Base-by-base conservation (phyloP, 202 grass and related monocot species). In the Panicum virgatum region DNA sequence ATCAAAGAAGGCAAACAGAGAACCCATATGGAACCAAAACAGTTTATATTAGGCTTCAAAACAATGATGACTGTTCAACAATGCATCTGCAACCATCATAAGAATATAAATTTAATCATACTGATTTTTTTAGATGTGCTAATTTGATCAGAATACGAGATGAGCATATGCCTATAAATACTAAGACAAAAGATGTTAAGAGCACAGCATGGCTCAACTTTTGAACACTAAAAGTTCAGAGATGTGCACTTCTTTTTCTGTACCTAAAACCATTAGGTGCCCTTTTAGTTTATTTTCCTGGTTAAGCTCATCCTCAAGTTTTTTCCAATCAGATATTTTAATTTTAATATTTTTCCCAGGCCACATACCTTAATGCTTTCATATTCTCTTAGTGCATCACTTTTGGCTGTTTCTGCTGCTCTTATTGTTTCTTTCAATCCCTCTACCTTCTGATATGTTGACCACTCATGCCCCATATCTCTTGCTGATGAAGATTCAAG, bases 391-490 rank as follows among this genome's bases (percentile, higher is more conserved):
- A 98, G 44, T 60, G 92, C 91, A 8, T 79, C 75, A 40, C 71
- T 89, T 93, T 98, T 96, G 16, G 85, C 90, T 85, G 83, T 89
- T 91, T 96, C 96, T 4, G 78, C 79, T 77, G 78, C 37, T 74
- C 83, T 93, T 88, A 98, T 94, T 81, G 77, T 92, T 89, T 93
- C 89, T 80, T 91, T 96, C 77, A 98, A 71, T 57, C 92, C 92
- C 66, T 93, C 91, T 82, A 89, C 82, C 66, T 93, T 96, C 39
- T 85, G 83, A 71, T 87, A 72, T 36, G 77, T 96, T 9, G 83
- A 85, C 69, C 80, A 91, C 62, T 99, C 92, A n/a, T 80, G 81
- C 27, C 78, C 90, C 77, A 85, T 90, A 85, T 75, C 76, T 88
- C 83, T 96, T 84, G 85, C 67, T 42, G 90, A 88, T 54, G 86